Evolutionary conservation across 148 eudicot species (phyloP).

Genomic region (Rhododendron molle): DNA sequence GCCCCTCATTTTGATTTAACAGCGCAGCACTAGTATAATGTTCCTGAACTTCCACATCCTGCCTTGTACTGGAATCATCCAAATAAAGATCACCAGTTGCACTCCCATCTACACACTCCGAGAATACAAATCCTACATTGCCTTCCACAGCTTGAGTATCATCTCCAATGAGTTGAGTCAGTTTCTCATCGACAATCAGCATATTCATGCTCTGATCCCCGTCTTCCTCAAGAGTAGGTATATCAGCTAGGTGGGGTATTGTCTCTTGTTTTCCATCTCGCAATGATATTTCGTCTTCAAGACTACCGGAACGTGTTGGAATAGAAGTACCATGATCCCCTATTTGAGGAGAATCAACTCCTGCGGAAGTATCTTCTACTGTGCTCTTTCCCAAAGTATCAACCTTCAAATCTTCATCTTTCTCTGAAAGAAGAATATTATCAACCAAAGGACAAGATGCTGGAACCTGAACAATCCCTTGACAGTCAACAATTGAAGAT

Average conservation of each 20-base stretch:
- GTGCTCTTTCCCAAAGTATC: background rate
- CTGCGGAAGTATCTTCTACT: slow-evolving; percentile 3
- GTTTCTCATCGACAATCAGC: background rate
- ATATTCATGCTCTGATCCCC: slow-evolving; percentile 10
- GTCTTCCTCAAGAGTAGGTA: background rate
- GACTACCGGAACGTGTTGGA: background rate
- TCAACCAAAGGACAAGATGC: slow-evolving; percentile 8
- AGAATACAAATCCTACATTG: slow-evolving; percentile 11
- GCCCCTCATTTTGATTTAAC: slow-evolving; percentile 22
- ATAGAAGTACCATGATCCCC: slow-evolving; percentile 1
- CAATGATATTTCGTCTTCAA: background rate
- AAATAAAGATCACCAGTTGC: slow-evolving; percentile 13
- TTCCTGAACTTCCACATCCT: slow-evolving; percentile 22
- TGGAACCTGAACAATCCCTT: slow-evolving; percentile 10
- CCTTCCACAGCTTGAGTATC: slow-evolving; percentile 13
- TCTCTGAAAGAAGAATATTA: background rate
- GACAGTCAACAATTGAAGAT: slow-evolving; percentile 5
- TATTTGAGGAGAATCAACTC: background rate
- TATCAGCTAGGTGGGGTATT: slow-evolving; percentile 1
- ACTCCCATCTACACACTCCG: slow-evolving; percentile 17
- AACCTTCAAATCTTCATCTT: slow-evolving; percentile 10
- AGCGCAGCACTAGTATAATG: slow-evolving; percentile 12
- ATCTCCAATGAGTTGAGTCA: background rate
- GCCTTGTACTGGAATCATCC: slow-evolving; percentile 10
- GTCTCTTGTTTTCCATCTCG: slow-evolving; percentile 10